phyloP scores from a whole-genome alignment of 768 basidiomycete genomes.

The Daedalea quercina region DNA sequence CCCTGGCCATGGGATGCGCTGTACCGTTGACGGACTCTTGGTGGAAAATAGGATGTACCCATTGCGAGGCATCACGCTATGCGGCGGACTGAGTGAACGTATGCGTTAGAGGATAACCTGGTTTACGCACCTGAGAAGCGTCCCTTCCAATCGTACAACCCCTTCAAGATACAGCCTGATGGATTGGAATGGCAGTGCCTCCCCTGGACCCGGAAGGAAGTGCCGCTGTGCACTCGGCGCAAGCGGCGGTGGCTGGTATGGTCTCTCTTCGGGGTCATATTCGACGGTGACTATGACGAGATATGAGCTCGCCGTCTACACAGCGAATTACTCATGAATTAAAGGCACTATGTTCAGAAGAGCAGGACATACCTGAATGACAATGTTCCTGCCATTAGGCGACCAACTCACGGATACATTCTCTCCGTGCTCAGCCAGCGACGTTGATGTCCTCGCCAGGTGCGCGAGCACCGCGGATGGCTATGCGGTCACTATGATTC shows the following conservation, averaged over 20 bases:
- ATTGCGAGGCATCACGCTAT: constrained; percentile 70
- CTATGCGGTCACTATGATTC: constrained; percentile 28
- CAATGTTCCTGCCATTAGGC: constrained; percentile 70
- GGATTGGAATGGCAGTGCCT: constrained; percentile 64
- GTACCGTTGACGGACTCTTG: constrained; percentile 64
- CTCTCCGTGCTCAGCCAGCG: constrained; percentile 78
- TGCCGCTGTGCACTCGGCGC: constrained; percentile 51
- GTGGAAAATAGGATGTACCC: constrained; percentile 71
- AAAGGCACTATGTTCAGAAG: background rate
- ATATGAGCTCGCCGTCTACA: constrained; percentile 74
- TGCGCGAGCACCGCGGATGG: constrained; percentile 67
- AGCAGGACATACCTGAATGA: constrained; percentile 58
- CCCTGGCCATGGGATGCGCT: constrained; percentile 80
- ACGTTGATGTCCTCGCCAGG: constrained; percentile 69
- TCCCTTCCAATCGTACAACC: constrained; percentile 72
- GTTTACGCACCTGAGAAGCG: constrained; percentile 52
- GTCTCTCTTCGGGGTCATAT: constrained; percentile 45
- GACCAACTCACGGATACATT: constrained; percentile 76
- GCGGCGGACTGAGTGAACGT: constrained; percentile 3
- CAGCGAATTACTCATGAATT: background rate
- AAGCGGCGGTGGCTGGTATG: constrained; percentile 48
- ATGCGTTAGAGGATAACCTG: background rate
- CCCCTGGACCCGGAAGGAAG: constrained; percentile 78
- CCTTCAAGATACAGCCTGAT: constrained; percentile 71
- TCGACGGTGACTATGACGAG: constrained; percentile 70